Conservation (phyloP, 345 rosid genomes). For the Turnera subulata region DNA sequence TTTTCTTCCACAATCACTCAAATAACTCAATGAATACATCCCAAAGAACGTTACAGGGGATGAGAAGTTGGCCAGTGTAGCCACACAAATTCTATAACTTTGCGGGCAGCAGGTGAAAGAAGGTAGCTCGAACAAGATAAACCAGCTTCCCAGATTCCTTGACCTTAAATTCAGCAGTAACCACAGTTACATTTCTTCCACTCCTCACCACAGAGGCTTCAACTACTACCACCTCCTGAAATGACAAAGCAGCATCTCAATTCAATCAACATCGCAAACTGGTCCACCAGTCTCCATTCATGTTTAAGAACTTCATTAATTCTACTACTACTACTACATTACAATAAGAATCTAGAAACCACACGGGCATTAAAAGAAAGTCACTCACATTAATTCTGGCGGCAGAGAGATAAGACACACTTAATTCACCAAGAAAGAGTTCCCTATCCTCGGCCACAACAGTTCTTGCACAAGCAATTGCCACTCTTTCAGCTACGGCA, state of each 20-base stretch:
- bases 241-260: not conserved
- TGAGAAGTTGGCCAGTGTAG: too few relatives aligned
- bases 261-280: not conserved
- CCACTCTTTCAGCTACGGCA: conserved; percentile 60
- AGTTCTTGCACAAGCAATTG: conserved; percentile 62
- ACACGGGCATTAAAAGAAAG: not conserved
- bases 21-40: too few relatives aligned
- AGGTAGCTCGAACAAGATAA: conserved; percentile 55
- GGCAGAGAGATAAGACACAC: conserved; percentile 61
- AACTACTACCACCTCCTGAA: conserved; percentile 48
- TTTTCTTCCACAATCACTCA: too few relatives aligned
- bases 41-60: too few relatives aligned
- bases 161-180: conserved; percentile 51
- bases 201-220: conserved; percentile 60
- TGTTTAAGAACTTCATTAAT: too few relatives aligned
- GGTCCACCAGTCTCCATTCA: too few relatives aligned
- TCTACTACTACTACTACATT: too few relatives aligned
- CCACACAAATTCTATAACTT: conserved; percentile 35
- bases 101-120: conserved; percentile 45
- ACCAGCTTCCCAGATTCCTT: conserved; percentile 46
- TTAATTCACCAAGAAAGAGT: conserved; percentile 64
- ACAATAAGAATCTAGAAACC: not conserved
- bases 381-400: conserved; percentile 32
- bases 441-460: conserved; percentile 50
- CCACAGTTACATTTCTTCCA: conserved; percentile 65